Percentiles rank a stretch among this genome's conserved stretches.
These are phyloP conservation scores for Bipolaris cookei DNA, from an alignment of 2,329 filamentous ascomycete genomes.

Conservation along the genomic window DNA sequence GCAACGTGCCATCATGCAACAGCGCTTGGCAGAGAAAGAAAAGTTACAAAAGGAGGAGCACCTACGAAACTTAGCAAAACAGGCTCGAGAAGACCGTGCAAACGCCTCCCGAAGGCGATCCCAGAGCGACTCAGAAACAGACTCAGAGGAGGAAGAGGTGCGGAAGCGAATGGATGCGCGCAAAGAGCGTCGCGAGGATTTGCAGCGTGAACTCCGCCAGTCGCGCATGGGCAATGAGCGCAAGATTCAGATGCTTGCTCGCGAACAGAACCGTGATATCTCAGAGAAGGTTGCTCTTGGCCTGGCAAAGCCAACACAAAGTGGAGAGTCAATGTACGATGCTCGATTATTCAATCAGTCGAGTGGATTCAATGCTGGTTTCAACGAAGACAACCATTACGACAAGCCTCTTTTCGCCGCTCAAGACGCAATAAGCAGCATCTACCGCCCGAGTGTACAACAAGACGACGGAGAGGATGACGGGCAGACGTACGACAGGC, in stretches of 20 bases:
- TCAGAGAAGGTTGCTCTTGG: conserved; percentile 96
- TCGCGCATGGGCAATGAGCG: conserved; percentile 95
- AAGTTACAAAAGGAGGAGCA: conserved; percentile 94
- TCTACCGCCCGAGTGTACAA: conserved; percentile 80
- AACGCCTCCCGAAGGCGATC: conserved; percentile 53
- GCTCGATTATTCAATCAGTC: conserved; percentile 93
- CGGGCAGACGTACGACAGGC: conserved; percentile 82
- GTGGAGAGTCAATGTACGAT: conserved; percentile 95
- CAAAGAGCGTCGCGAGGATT: conserved; percentile 77
- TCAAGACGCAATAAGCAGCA: conserved; percentile 91
- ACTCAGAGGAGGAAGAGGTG: conserved; percentile 70
- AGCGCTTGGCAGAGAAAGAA: conserved; percentile 94
- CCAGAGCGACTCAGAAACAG: conserved; percentile 51
- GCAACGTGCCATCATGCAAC: conserved; percentile 91
- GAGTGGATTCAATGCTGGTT: conserved; percentile 86
- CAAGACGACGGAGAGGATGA: conserved; percentile 78
- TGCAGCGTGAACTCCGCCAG: conserved; percentile 88
- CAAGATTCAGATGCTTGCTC: conserved; percentile 87
- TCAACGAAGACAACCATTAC: conserved; percentile 97
- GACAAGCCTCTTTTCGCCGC: conserved; percentile 97
- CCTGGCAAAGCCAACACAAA: conserved; percentile 90
- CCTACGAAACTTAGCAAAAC: conserved; percentile 83
- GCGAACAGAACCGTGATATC: conserved; percentile 95
- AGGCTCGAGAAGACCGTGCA: conserved; percentile 81
- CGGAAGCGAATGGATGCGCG: conserved; percentile 79